These are phyloP conservation scores for Podospora pseudocomata DNA, from an alignment of 495 filamentous ascomycete species.

Conservation along the genomic window DNA sequence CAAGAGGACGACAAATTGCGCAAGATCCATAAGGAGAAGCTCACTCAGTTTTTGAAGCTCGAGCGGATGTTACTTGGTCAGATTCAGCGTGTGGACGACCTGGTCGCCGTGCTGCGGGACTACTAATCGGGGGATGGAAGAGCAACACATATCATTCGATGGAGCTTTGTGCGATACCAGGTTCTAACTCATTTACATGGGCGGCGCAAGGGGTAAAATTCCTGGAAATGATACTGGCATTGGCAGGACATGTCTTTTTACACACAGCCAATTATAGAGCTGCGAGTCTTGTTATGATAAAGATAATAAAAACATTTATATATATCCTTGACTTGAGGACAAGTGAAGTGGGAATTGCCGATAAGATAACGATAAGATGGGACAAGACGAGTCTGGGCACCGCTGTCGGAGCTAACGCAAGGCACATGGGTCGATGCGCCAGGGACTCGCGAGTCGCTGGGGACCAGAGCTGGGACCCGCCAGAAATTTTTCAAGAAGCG, in stretches of 20 bases:
- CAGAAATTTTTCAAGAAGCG: slow-evolving; percentile 1
- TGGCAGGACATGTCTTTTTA: neutral
- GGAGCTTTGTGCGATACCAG: neutral
- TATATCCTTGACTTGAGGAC: neutral
- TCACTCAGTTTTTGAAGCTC: slow-evolving; percentile 63
- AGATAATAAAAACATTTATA: neutral
- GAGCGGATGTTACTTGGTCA: slow-evolving; percentile 77
- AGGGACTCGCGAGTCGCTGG: neutral
- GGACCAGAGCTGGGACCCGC: slow-evolving; percentile 1
- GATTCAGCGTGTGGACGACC: slow-evolving; percentile 73
- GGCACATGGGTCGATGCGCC: slow-evolving; percentile 6
- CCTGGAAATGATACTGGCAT: neutral
- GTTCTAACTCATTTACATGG: slow-evolving; percentile 13
- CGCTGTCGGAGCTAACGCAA: slow-evolving; percentile 8
- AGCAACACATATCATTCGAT: neutral
- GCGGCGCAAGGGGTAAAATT: slow-evolving; percentile 6
- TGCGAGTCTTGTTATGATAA: neutral
- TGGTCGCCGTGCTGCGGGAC: slow-evolving; percentile 79
- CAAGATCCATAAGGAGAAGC: slow-evolving; percentile 59
- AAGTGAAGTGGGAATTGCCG: neutral
- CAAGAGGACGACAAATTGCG: slow-evolving; percentile 73
- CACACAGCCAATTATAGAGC: neutral
- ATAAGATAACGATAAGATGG: slow-evolving; percentile 2
- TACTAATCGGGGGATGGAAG: slow-evolving; percentile 48
- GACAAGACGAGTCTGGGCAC: neutral